Conservation (phyloP, 176 grass and related monocot species). For the Pontederia crassipes region DNA sequence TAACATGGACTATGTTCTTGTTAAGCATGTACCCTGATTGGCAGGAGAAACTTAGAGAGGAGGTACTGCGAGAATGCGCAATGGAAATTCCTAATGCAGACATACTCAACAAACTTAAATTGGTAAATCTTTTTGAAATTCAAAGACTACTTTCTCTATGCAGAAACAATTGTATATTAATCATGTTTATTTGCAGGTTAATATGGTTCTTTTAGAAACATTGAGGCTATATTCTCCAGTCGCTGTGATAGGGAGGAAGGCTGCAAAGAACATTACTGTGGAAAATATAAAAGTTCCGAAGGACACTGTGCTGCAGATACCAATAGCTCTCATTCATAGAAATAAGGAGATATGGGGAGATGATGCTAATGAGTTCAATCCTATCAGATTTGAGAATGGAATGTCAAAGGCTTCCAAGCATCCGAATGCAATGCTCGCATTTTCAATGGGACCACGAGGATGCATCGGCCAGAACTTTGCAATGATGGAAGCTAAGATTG, state of each 20-base stretch:
- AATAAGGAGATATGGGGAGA: conserved; percentile 32
- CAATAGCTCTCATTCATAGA: conserved; percentile 16
- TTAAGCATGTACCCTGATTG: conserved; percentile 29
- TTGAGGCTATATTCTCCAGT: conserved; percentile 23
- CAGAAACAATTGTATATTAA: background rate
- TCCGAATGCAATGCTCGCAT: conserved; percentile 25
- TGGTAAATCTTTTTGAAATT: background rate
- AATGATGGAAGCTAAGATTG: conserved; percentile 20
- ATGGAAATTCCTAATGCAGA: conserved; percentile 18
- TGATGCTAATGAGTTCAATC: conserved; percentile 38
- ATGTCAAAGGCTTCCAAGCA: conserved; percentile 18
- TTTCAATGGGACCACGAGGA: conserved; percentile 25
- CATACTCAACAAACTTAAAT: conserved; percentile 39
- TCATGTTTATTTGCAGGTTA: conserved; percentile 7
- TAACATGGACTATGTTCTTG: conserved; percentile 26
- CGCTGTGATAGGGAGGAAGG: background rate
- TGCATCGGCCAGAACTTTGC: conserved; percentile 41
- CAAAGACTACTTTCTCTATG: background rate
- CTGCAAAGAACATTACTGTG: background rate
- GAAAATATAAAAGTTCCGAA: conserved; percentile 11
- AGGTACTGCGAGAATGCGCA: conserved; percentile 31
- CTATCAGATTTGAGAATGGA: conserved; percentile 27
- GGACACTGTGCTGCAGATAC: conserved; percentile 8
- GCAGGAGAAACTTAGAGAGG: conserved; percentile 40
- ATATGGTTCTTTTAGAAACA: conserved; percentile 40